A percentile compares a stretch with the other conserved stretches of the same genome.
These are phyloP conservation scores for Hymenoscyphus scutula DNA, from an alignment of 2,329 filamentous ascomycete species.

Conservation along the genomic window DNA sequence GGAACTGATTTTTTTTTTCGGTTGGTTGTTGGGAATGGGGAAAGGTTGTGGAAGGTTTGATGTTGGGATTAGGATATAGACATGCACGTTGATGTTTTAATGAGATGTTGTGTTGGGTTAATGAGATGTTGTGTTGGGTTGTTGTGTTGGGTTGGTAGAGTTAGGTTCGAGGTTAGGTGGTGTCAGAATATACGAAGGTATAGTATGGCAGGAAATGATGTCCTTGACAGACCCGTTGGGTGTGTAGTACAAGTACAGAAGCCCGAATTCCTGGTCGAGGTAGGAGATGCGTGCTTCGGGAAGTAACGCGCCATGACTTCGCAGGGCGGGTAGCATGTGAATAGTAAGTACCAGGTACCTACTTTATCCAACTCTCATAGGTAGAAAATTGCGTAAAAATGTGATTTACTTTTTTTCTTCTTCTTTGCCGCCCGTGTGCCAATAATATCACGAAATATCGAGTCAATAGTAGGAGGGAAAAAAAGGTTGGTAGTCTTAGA, in stretches of 20 bases:
- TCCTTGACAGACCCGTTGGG: neutral
- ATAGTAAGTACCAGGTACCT: no score
- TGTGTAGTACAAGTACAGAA: conserved; percentile 5
- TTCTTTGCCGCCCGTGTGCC: neutral
- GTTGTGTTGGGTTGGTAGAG: no score
- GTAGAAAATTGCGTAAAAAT: neutral
- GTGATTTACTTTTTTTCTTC: neutral
- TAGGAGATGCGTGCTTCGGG: neutral
- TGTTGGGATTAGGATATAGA: neutral
- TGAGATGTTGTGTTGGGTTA: neutral
- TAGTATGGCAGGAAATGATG: neutral
- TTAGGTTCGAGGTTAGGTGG: no score
- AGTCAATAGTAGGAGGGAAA: neutral
- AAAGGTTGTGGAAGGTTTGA: no score
- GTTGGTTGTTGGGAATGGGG: neutral
- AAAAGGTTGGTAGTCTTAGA: neutral
- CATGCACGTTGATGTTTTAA: neutral
- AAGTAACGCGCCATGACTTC: conserved; percentile 1
- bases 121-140: no score
- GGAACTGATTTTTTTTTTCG: no score
- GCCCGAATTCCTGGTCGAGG: conserved; percentile 3
- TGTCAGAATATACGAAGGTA: neutral
- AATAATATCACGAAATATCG: conserved; percentile 3
- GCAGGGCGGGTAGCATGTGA: neutral
- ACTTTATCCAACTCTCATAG: neutral